These are phyloP conservation scores for Wolfiporia cocos DNA, from an alignment of 1,284 basidiomycete genomes.

Conservation along the genomic window DNA sequence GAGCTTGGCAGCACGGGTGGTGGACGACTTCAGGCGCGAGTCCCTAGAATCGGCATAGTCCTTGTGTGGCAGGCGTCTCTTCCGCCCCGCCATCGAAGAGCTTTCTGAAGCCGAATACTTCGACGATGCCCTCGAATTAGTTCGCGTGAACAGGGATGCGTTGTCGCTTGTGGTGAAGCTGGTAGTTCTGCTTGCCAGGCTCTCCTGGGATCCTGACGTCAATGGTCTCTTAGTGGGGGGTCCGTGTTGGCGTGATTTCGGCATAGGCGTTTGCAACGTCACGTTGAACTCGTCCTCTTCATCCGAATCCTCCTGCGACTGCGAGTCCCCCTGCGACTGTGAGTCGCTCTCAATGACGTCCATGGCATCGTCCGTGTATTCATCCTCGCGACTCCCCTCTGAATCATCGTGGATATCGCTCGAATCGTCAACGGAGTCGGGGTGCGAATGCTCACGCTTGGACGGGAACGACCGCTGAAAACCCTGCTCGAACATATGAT, in stretches of 20 bases:
- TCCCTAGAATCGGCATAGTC: neutral
- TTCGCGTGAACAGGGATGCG: conserved; percentile 36
- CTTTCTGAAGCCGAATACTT: conserved; percentile 21
- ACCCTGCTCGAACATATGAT: conserved; percentile 34
- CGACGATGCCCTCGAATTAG: conserved; percentile 35
- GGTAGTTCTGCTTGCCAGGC: conserved; percentile 32
- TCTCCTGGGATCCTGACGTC: conserved; percentile 31
- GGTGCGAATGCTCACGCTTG: conserved; percentile 49
- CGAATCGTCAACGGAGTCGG: conserved; percentile 51
- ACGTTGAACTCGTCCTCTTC: conserved; percentile 60
- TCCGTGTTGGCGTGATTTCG: conserved; percentile 10
- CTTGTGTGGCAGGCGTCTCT: conserved; percentile 17
- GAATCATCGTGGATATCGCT: conserved; percentile 41
- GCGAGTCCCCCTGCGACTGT: conserved; percentile 13
- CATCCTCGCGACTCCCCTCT: conserved; percentile 11
- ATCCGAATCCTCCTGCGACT: conserved; percentile 30
- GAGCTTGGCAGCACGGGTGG: no score
- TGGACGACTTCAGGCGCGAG: neutral
- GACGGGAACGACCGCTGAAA: conserved; percentile 58
- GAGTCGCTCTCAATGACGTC: conserved; percentile 29
- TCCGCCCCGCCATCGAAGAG: conserved; percentile 19
- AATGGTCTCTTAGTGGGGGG: conserved; percentile 20
- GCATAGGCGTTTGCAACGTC: conserved; percentile 57
- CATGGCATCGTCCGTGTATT: conserved; percentile 21
- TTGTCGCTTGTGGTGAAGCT: conserved; percentile 40